Conservation (phyloP, 2,329 filamentous ascomycete species). For the Claviceps pusilla region DNA sequence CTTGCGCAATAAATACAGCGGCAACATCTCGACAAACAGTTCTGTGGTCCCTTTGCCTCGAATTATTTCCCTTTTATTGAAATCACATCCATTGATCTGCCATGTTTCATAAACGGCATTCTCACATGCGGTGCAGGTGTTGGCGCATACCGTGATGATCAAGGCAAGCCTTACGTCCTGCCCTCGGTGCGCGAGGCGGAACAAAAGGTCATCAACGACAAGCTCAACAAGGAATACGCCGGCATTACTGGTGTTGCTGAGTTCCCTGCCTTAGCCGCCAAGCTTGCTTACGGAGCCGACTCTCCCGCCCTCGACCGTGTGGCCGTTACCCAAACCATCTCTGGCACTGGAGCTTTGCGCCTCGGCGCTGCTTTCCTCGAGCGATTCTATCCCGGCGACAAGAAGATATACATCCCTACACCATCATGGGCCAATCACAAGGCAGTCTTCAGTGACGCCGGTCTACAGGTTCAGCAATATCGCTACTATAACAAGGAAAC, state of each 20-base stretch:
- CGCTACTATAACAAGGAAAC: constrained; percentile 99
- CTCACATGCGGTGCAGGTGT: constrained; percentile 45
- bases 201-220: constrained; percentile 62
- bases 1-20: neutral
- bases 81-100: neutral
- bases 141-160: constrained; percentile 94
- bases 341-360: constrained; percentile 86
- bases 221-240: constrained; percentile 92
- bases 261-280: constrained; percentile 83
- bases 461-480: constrained; percentile 86
- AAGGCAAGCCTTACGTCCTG: constrained; percentile 94
- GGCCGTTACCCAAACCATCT: constrained; percentile 94
- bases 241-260: constrained; percentile 91
- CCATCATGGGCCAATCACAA: constrained; percentile 98
- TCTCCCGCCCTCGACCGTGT: constrained; percentile 64
- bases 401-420: constrained; percentile 91
- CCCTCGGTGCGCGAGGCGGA: constrained; percentile 84
- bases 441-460: constrained; percentile 87
- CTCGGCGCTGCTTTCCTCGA: constrained; percentile 88
- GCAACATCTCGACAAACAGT: neutral
- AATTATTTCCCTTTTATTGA: neutral
- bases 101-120: constrained; percentile 6
- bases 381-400: constrained; percentile 78
- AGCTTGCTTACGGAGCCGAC: constrained; percentile 77
- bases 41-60: neutral